Conservation (phyloP, 495 filamentous ascomycete genomes). For the Penicillium alfredii region DNA sequence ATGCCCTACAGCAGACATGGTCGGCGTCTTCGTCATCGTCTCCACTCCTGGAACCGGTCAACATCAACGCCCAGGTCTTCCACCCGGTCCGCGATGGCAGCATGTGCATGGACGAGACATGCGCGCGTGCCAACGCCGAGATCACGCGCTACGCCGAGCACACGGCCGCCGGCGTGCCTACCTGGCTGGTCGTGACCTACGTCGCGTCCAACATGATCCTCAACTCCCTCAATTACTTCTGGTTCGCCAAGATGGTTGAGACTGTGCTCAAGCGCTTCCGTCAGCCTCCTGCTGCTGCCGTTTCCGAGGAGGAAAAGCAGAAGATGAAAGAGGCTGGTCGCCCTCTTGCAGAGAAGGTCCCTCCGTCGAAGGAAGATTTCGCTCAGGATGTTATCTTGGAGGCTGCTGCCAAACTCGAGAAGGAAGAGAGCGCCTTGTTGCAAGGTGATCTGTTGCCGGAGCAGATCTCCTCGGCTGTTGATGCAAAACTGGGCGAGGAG, state of each 20-base stretch:
- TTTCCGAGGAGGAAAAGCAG: constrained; percentile 8
- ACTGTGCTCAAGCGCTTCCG: constrained; percentile 85
- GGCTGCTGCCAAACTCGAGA: constrained; percentile 30
- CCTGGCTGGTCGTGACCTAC: constrained; percentile 77
- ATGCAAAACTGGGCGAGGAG: constrained; percentile 20
- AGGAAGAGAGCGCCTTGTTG: constrained; percentile 30
- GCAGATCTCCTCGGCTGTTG: constrained; percentile 23
- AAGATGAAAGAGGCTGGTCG: constrained; percentile 4
- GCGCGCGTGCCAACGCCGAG: constrained; percentile 35
- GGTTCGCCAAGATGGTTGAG: constrained; percentile 96
- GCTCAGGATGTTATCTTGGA: constrained; percentile 32
- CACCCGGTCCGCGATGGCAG: constrained; percentile 22
- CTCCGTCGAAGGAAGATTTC: constrained; percentile 19
- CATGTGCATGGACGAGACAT: constrained; percentile 31
- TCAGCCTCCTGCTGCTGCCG: constrained; percentile 13
- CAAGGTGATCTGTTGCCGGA: constrained; percentile 23
- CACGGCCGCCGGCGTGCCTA: constrained; percentile 50
- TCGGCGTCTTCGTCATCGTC: constrained; percentile 15
- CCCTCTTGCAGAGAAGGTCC: constrained; percentile 12
- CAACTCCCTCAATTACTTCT: constrained; percentile 87
- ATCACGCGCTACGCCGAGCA: constrained; percentile 49
- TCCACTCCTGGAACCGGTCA: constrained; percentile 21
- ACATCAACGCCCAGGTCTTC: constrained; percentile 36
- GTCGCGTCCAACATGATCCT: constrained; percentile 70
- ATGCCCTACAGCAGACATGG: constrained; percentile 49